Base-by-base conservation (phyloP, 192 early-diverging fungal species). In the Rhizoclosmatium globosum region DNA sequence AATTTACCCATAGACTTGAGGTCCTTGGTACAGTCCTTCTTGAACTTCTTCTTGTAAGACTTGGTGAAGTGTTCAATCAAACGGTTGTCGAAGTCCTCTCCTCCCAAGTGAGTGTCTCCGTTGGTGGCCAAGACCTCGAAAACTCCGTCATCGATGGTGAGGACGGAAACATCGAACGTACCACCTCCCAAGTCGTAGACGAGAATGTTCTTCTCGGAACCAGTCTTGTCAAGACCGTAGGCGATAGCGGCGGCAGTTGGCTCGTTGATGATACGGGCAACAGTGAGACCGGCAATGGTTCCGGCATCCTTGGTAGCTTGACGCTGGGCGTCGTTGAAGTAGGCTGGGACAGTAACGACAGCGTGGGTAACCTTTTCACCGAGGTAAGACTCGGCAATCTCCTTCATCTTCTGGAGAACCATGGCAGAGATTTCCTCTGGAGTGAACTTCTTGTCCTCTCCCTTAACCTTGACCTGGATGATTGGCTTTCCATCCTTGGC, bases 381-480 rank as follows among this genome's bases (percentile, higher is more conserved):
- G 74, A 98, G 89, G 80, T 74, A 74, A 43, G 58, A 62, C 44
- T 74, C 72, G 43, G 72, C 72, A 92, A 93, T 96, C 88, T 75
- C 95, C 92, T 95, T 96, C 94, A 99, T 97, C 86, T 95, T 96
- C 85, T 86, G 79, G 62, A 99, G 90, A 70, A 99, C 92, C 96
- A 99, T 97, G 80, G 97, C 94, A 23, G 97, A 99, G 87, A 99
- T 93, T 87, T 97, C 96, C 87, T 98, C 96, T 62, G 96, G 95
- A 47, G 93, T 90, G 85, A 97, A 96, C 47, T 84, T 87, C 89
- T 95, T 95, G 42, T 85, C 79, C 82, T 94, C 91, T 78, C 94
- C 94, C 93, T 98, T 97, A 76, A 94, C 89, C 58, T 87, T 73
- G 71, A 97, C 94, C 79, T 92, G 84, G 85, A 98, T 93, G 76